These are phyloP conservation scores for Globisporangium alternatum DNA, from an alignment of 352 stramenopile genomes.

Conservation along the genomic window DNA sequence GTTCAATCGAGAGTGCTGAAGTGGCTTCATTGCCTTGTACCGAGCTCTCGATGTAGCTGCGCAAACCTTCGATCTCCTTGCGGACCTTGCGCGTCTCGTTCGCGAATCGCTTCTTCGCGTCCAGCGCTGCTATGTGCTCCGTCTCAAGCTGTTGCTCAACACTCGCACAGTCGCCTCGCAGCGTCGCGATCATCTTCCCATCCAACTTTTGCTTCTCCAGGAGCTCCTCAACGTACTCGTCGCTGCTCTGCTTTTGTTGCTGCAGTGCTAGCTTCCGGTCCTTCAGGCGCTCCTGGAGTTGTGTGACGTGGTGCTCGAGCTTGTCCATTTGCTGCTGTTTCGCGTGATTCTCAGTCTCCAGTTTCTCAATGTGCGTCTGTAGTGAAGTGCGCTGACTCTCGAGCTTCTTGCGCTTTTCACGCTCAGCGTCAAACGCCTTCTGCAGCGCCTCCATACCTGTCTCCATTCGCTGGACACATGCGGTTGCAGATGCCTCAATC, in stretches of 20 bases:
- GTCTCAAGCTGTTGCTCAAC: conserved; percentile 30
- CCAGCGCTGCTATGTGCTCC: conserved; percentile 15
- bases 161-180: conserved; percentile 34
- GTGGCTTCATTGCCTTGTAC: conserved; percentile 12
- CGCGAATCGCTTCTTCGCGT: conserved; percentile 25
- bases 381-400: conserved; percentile 32
- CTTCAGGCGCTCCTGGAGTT: conserved; percentile 46
- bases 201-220: conserved; percentile 34
- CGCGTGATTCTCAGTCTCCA: conserved; percentile 25
- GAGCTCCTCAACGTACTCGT: conserved; percentile 34
- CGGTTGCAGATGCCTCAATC: conserved; percentile 2
- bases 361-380: conserved; percentile 36
- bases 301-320: conserved; percentile 29
- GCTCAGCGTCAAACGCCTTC: conserved; percentile 36
- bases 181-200: conserved; percentile 29
- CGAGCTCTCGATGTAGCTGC: conserved; percentile 44
- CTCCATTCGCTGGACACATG: conserved; percentile 24
- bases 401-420: conserved; percentile 47
- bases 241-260: conserved; percentile 32
- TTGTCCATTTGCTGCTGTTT: conserved; percentile 35
- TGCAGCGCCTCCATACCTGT: conserved; percentile 30
- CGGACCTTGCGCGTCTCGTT: conserved; percentile 31
- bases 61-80: conserved; percentile 41
- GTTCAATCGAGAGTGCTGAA: neutral
- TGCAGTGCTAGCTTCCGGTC: conserved; percentile 45